These are phyloP conservation scores for Daldinia bambusicola DNA, from an alignment of 495 filamentous ascomycete genomes.

Conservation along the genomic window DNA sequence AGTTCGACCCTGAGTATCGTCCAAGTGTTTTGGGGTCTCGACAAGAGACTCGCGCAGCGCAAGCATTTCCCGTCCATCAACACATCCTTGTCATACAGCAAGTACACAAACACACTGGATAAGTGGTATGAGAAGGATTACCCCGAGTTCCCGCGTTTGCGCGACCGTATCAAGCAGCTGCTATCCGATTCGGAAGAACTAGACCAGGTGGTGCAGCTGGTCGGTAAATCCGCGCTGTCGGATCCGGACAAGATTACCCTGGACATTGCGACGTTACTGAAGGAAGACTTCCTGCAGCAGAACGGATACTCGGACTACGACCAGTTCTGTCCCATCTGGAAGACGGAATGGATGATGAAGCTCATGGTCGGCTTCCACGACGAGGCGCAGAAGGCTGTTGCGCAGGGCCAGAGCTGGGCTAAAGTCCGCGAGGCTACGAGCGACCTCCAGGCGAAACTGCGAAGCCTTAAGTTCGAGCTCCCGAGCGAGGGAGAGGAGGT, in stretches of 20 bases:
- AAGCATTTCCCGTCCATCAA: conserved; percentile 99
- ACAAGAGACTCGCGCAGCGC: conserved; percentile 98
- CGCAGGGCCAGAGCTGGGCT: conserved; percentile 86
- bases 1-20: conserved; percentile 95
- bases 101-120: conserved; percentile 88
- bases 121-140: conserved; percentile 92
- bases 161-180: conserved; percentile 91
- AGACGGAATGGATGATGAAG: conserved; percentile 99
- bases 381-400: conserved; percentile 93
- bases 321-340: conserved; percentile 99
- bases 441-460: conserved; percentile 82
- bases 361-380: conserved; percentile 97
- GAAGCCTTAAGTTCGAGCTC: conserved; percentile 96
- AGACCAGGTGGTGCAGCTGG: conserved; percentile 98
- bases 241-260: conserved; percentile 99
- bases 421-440: conserved; percentile 91
- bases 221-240: conserved; percentile 95
- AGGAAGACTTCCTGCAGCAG: conserved; percentile 99
- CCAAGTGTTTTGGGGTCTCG: conserved; percentile 99
- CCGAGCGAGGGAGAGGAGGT: conserved; percentile 78
- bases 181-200: conserved; percentile 95
- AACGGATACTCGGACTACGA: conserved; percentile 99
- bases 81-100: conserved; percentile 94
- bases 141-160: conserved; percentile 91
- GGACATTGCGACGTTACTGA: conserved; percentile 89